phyloP scores from a whole-genome alignment of 305 asterid species.

The Fraxinus sp. region DNA sequence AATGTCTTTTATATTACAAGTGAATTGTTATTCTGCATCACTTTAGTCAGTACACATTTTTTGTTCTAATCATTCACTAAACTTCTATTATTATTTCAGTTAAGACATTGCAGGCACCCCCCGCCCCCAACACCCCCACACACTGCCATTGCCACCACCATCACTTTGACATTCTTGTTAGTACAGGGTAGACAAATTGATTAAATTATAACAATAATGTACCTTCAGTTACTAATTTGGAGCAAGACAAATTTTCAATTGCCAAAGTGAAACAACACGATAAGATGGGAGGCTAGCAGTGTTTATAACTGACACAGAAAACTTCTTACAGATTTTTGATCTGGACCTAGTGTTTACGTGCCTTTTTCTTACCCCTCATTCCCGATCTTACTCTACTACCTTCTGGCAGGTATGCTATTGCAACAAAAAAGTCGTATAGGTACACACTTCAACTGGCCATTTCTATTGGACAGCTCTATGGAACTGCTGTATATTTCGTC shows the following conservation, averaged over 20 bases:
- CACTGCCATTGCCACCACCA: not conserved
- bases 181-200: not conserved
- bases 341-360: not conserved
- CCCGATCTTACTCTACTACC: not conserved
- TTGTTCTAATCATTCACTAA: not conserved
- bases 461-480: constrained; percentile 83
- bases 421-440: constrained; percentile 38
- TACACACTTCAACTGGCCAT: constrained; percentile 53
- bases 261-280: not conserved
- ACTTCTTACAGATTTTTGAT: not conserved
- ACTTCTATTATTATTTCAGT: not conserved
- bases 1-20: not conserved
- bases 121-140: not conserved
- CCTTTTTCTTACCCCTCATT: not conserved
- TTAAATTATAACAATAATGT: not conserved
- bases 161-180: not conserved
- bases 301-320: not conserved
- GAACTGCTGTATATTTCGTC: constrained; percentile 63
- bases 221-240: not conserved
- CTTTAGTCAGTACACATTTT: not conserved
- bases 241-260: not conserved
- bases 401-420: constrained; percentile 45
- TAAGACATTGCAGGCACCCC: not conserved
- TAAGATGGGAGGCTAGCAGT: not conserved
- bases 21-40: not conserved